Evolutionary conservation across 257 asterid species (phyloP).

Genomic region (Avicennia marina): DNA sequence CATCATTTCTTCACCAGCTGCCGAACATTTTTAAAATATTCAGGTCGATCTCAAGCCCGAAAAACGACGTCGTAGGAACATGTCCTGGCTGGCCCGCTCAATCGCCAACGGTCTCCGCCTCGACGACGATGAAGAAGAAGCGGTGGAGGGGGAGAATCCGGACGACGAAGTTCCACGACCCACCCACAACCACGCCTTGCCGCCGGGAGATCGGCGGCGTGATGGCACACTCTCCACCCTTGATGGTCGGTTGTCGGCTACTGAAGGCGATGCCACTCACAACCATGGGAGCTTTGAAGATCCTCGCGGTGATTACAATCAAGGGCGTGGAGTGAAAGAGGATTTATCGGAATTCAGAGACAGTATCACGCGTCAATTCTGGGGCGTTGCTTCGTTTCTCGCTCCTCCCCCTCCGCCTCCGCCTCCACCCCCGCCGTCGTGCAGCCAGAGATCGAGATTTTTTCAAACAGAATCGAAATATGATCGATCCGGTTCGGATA

Average conservation of each 20-base stretch:
- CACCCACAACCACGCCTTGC: constrained; percentile 9
- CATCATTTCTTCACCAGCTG: constrained; percentile 18
- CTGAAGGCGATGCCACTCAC: constrained; percentile 10
- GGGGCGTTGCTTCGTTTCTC: constrained; percentile 97
- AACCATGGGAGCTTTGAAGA: constrained; percentile 21
- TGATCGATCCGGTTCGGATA: not conserved
- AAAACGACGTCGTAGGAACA: constrained; percentile 32
- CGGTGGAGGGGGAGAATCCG: constrained; percentile 9
- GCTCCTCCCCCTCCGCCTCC: constrained; percentile 91
- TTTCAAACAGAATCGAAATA: constrained; percentile 14
- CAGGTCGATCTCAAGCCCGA: constrained; percentile 25
- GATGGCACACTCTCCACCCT: constrained; percentile 15
- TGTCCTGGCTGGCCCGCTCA: constrained; percentile 98
- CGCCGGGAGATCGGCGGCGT: constrained; percentile 18
- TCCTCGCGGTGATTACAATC: constrained; percentile 20
- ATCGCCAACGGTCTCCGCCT: constrained; percentile 72
- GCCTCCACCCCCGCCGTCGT: constrained; percentile 45
- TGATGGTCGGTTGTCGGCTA: constrained; percentile 24
- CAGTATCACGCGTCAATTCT: constrained; percentile 69
- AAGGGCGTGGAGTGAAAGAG: constrained; percentile 75
- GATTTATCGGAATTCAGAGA: constrained; percentile 86
- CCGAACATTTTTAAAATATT: constrained; percentile 10
- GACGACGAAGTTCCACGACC: constrained; percentile 22
- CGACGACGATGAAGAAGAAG: constrained; percentile 38
- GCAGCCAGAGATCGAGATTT: constrained; percentile 16